A percentile compares a stretch with the other conserved stretches of the same genome.
These are phyloP conservation scores for Acephala macrosclerotiorum DNA, from an alignment of 2,329 filamentous ascomycete genomes.

Conservation along the genomic window DNA sequence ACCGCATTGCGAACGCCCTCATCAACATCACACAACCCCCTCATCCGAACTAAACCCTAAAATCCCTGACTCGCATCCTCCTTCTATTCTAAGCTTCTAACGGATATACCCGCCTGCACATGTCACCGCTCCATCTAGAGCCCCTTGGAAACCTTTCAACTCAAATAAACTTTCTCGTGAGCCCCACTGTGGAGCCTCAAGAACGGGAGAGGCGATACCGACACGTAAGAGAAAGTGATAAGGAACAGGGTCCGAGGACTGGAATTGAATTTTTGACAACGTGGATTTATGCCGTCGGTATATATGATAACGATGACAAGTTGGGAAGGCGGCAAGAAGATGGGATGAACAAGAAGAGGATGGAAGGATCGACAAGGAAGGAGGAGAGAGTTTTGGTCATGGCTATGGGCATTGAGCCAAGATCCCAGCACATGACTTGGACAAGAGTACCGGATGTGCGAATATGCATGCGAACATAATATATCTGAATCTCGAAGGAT, in stretches of 20 bases:
- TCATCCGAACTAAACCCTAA: no score
- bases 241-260: not conserved
- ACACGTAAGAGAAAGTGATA: not conserved
- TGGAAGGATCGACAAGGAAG: not conserved
- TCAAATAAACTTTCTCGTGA: not conserved
- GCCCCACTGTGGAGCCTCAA: not conserved
- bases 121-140: no score
- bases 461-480: not conserved
- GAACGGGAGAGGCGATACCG: not conserved
- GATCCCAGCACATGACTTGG: not conserved
- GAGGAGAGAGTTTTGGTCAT: not conserved
- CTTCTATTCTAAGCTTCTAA: no score
- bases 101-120: no score
- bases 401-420: not conserved
- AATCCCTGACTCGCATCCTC: no score
- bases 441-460: not conserved
- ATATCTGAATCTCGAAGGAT: not conserved
- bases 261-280: not conserved
- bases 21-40: no score
- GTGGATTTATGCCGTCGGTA: no score
- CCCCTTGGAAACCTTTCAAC: not conserved
- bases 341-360: not conserved
- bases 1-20: no score
- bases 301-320: no score
- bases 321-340: not conserved